Base-by-base conservation (phyloP, 805 yeast genomes). In the Candida chilensis region DNA sequence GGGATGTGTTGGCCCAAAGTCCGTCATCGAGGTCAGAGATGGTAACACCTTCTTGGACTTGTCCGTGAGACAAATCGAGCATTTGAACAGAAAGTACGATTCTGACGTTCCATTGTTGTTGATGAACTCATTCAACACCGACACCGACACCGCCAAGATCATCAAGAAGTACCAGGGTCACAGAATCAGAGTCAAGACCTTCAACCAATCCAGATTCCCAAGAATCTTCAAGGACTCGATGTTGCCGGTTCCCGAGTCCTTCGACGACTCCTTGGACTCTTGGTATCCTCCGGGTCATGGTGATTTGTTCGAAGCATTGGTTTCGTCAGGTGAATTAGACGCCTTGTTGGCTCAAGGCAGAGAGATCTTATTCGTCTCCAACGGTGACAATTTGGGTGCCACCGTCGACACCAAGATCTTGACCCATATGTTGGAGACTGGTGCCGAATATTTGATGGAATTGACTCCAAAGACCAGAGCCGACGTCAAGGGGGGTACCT, bases 211-310 rank as follows among this genome's bases (percentile, higher is more conserved):
- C n/a, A 77, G 92, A 45, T 92, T 77, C 68, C 98, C 98, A 48
- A 78, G 98, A 63, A 86, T 92, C 41, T 82, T 72, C 66, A 86
- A 83, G 64, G 98, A 92, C 58, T 85, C 96, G n/a, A 63, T 87
- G 46, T 72, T 92, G 53, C 98, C 98, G 17, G 96, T 90, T 28
- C 96, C 98, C 36, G 74, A 81, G 41, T 51, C 71, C 20, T 70
- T 55, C 40, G 78, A 79, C 37, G 95, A 86, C 48, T 67, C 69
- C 26, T 69, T 83, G 44, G 90, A 85, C 47, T 68, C 83, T 34
- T 92, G 98, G 98, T 92, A 92, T 55, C 98, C 98, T 30, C 98
- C 98, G n/a, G 98, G 98, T 32, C 98, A 92, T 59, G 98, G 98
- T 62, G 98, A 92, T 62, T 65, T 92, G 56, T 92, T 88, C 44